phyloP scores from a whole-genome alignment of 306 rosid genomes.

The Abrus pulchellus region DNA sequence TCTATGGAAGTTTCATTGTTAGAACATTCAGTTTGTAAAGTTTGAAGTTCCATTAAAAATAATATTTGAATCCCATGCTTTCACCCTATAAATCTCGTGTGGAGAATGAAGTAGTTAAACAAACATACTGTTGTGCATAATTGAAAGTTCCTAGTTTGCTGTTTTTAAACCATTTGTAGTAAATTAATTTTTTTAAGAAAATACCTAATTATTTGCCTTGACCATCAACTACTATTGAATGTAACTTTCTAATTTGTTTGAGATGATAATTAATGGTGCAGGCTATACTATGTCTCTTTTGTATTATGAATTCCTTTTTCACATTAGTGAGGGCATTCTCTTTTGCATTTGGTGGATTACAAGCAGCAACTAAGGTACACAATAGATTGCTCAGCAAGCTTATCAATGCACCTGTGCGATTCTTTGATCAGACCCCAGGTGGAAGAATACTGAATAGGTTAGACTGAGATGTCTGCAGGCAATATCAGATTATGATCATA shows the following conservation, averaged over 20 bases:
- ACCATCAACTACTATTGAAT: background rate
- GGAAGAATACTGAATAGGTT: conserved; percentile 97
- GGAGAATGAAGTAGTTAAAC: conserved; percentile 32
- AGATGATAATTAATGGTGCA: conserved; percentile 55
- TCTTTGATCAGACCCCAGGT: conserved; percentile 88
- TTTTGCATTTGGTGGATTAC: conserved; percentile 95
- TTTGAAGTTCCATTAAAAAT: conserved; percentile 34
- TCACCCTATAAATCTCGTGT: conserved; percentile 2
- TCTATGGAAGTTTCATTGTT: conserved; percentile 1
- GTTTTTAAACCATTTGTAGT: conserved; percentile 12
- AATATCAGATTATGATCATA: conserved; percentile 32
- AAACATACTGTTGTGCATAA: conserved; percentile 10
- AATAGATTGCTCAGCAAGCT: conserved; percentile 70
- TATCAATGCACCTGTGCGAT: conserved; percentile 84
- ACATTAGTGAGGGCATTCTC: conserved; percentile 96
- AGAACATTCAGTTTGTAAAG: conserved; percentile 5
- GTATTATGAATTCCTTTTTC: conserved; percentile 79
- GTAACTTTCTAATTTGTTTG: conserved; percentile 40
- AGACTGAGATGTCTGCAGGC: conserved; percentile 45
- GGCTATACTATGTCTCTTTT: conserved; percentile 84
- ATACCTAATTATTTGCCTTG: conserved; percentile 2
- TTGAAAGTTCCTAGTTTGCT: conserved; percentile 6
- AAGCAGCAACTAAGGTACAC: conserved; percentile 90
- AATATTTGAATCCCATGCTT: background rate
- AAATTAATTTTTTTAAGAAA: background rate